Evolutionary conservation across 2,329 filamentous ascomycete genomes (phyloP).

Genomic region (Aspergillus luchuensis): DNA sequence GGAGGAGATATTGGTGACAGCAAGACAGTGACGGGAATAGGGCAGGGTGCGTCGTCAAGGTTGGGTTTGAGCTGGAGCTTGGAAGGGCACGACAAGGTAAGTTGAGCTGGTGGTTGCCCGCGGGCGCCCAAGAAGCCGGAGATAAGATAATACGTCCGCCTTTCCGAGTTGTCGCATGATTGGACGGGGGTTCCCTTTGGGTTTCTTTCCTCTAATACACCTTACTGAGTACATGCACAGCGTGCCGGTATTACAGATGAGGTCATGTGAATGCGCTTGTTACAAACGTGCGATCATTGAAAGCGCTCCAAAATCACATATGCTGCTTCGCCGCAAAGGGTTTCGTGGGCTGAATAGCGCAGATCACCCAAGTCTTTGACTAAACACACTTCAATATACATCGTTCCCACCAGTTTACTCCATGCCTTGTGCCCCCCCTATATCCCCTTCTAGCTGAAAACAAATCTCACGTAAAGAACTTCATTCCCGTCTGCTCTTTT

Average conservation of each 20-base stretch:
- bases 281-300: neutral
- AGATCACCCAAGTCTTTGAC: neutral
- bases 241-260: too few species aligned
- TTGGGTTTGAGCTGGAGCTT: slow-evolving; percentile 2
- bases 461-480: slow-evolving; percentile 36
- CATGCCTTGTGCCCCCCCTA: slow-evolving; percentile 1
- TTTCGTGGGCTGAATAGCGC: neutral
- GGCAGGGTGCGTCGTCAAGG: slow-evolving; percentile 11
- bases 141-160: slow-evolving; percentile 35
- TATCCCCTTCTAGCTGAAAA: slow-evolving; percentile 1
- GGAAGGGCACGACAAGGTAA: slow-evolving; percentile 2
- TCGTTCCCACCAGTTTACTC: slow-evolving; percentile 7
- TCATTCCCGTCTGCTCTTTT: slow-evolving; percentile 31
- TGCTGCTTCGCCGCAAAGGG: neutral
- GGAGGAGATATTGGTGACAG: slow-evolving; percentile 1
- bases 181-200: neutral
- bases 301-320: neutral
- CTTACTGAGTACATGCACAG: too few species aligned
- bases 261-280: neutral
- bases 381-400: slow-evolving; percentile 15
- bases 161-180: neutral
- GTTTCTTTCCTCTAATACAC: too few species aligned
- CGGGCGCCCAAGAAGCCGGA: slow-evolving; percentile 18
- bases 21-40: slow-evolving; percentile 4
- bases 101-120: neutral